Evolutionary conservation across 768 basidiomycete genomes (phyloP).

Genomic region (Epithele typhae): DNA sequence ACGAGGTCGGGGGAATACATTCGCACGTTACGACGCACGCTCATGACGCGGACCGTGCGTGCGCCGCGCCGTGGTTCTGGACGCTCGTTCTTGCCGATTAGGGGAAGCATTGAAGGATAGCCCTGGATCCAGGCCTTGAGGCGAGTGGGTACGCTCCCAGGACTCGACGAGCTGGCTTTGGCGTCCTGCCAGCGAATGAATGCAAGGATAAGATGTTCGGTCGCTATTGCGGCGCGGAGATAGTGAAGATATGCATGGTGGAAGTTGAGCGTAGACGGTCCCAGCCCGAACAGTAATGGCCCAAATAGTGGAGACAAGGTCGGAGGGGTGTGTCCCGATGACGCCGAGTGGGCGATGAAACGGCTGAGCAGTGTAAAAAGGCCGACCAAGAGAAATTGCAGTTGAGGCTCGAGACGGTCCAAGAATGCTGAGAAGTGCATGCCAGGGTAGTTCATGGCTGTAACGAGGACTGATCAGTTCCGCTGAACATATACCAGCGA

Average conservation of each 20-base stretch:
- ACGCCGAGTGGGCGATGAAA: constrained; percentile 77
- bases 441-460: constrained; percentile 64
- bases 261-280: constrained; percentile 45
- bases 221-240: constrained; percentile 78
- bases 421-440: constrained; percentile 72
- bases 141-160: constrained; percentile 71
- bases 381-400: constrained; percentile 59
- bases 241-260: constrained; percentile 63
- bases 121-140: constrained; percentile 89
- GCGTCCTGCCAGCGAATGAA: constrained; percentile 80
- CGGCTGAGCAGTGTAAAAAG: constrained; percentile 79
- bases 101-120: constrained; percentile 77
- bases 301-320: constrained; percentile 88
- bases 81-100: constrained; percentile 47
- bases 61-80: constrained; percentile 73
- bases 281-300: constrained; percentile 84
- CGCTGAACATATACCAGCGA: no score
- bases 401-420: constrained; percentile 42
- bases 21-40: constrained; percentile 75
- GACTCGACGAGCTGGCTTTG: constrained; percentile 42
- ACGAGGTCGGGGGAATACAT: constrained; percentile 88
- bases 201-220: constrained; percentile 89
- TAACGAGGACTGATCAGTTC: no score
- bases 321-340: constrained; percentile 88
- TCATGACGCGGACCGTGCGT: constrained; percentile 70